A percentile compares a stretch with the other conserved stretches of the same genome.
These are phyloP conservation scores for rapeseed (Brassica napus) DNA, from an alignment of 345 rosid genomes.

Conservation along the genomic window DNA sequence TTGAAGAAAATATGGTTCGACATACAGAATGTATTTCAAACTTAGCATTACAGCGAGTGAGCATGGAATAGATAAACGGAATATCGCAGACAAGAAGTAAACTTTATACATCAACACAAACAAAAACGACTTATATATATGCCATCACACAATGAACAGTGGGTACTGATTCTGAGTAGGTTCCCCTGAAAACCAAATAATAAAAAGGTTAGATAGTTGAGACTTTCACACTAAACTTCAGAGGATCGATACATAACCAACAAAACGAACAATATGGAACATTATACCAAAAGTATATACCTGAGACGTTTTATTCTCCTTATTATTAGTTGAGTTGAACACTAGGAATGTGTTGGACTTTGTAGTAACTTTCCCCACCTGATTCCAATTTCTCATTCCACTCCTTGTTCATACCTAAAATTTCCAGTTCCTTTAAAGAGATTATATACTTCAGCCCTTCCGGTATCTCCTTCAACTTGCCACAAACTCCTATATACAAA, in stretches of 20 bases:
- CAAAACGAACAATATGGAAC: background rate
- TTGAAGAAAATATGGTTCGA: background rate
- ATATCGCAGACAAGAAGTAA: background rate
- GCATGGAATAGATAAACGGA: background rate
- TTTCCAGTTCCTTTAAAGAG: constrained; percentile 3
- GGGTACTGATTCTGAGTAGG: too few relatives aligned
- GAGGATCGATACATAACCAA: background rate
- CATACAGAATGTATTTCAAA: background rate
- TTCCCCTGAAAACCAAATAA: background rate
- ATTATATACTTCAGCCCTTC: constrained; percentile 24
- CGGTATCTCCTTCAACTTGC: constrained; percentile 38
- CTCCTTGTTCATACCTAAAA: background rate
- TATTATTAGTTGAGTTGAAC: background rate
- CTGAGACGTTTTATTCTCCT: background rate
- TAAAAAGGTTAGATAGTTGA: too few relatives aligned
- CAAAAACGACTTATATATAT: background rate
- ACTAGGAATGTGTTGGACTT: constrained; percentile 20
- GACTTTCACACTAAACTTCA: background rate
- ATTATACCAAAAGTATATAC: background rate
- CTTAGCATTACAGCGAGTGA: background rate
- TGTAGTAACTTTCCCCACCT: constrained; percentile 14
- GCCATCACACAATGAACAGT: background rate
- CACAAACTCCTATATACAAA: background rate
- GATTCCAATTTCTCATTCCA: background rate
- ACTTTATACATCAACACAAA: too few relatives aligned